phyloP scores from a whole-genome alignment of 805 yeast species.

The Candida sanyiensis region DNA sequence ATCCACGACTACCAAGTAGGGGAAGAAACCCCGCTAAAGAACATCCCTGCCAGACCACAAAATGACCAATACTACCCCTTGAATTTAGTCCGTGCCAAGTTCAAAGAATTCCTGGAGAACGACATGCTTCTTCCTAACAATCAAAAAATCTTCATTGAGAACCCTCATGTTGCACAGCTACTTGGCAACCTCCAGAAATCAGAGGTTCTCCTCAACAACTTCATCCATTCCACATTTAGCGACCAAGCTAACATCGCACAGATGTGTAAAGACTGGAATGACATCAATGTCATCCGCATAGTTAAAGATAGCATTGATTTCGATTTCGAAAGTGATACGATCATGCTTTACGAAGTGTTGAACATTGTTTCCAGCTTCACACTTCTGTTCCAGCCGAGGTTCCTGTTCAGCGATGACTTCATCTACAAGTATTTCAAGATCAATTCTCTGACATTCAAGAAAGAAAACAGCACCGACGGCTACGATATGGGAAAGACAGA shows the following conservation, averaged over 20 bases:
- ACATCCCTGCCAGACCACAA: not conserved
- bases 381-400: slow-evolving; percentile 1
- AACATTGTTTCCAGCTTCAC: slow-evolving; percentile 1
- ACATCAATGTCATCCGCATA: slow-evolving; percentile 5
- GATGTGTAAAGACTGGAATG: slow-evolving; percentile 16
- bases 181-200: slow-evolving; percentile 12
- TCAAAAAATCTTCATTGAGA: slow-evolving; percentile 3
- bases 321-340: slow-evolving; percentile 2
- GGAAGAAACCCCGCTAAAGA: slow-evolving; percentile 4
- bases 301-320: slow-evolving; percentile 1
- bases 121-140: slow-evolving; percentile 10
- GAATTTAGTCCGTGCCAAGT: not conserved
- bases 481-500: not conserved
- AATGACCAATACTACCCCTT: not conserved
- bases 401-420: slow-evolving; percentile 1
- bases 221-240: slow-evolving; percentile 4
- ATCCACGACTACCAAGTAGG: slow-evolving; percentile 7
- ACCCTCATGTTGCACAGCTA: slow-evolving; percentile 2
- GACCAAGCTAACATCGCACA: not conserved
- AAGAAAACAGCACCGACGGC: not conserved
- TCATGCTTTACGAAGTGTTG: slow-evolving; percentile 1
- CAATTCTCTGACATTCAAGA: not conserved
- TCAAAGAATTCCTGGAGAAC: slow-evolving; percentile 2
- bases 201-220: slow-evolving; percentile 13
- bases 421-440: slow-evolving; percentile 5